phyloP scores from a whole-genome alignment of 768 basidiomycete genomes.

The Termitomyces sp. region DNA sequence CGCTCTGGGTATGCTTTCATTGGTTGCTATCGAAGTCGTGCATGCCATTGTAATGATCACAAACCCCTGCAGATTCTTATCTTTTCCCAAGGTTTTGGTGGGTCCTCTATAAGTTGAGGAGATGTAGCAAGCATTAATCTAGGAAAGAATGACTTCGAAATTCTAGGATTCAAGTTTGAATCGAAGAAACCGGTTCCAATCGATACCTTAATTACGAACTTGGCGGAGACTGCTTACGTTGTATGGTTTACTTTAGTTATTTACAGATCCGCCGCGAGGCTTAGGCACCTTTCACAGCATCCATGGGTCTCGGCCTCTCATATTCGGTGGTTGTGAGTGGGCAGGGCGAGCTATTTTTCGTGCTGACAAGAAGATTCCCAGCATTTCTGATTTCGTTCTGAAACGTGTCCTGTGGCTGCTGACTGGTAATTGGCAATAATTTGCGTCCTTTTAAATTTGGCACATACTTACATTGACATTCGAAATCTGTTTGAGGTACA shows the following conservation, averaged over 20 bases:
- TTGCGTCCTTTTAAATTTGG: slow-evolving; percentile 17
- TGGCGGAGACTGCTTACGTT: slow-evolving; percentile 51
- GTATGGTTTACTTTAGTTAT: slow-evolving; percentile 22
- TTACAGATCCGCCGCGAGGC: not conserved
- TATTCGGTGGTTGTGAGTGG: slow-evolving; percentile 53
- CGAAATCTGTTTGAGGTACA: slow-evolving; percentile 34
- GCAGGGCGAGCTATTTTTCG: not conserved
- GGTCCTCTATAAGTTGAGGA: slow-evolving; percentile 3
- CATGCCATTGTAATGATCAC: not conserved
- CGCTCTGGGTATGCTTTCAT: slow-evolving; percentile 37
- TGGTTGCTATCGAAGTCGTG: not conserved
- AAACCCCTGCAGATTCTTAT: slow-evolving; percentile 39
- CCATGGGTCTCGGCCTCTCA: slow-evolving; percentile 56
- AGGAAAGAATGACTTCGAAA: slow-evolving; percentile 47
- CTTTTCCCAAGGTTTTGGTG: slow-evolving; percentile 55
- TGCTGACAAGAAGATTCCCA: slow-evolving; percentile 6
- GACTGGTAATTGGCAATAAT: slow-evolving; percentile 33
- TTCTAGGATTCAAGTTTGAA: slow-evolving; percentile 46
- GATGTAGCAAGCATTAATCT: not conserved
- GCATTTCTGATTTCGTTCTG: slow-evolving; percentile 54
- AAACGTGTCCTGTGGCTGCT: slow-evolving; percentile 58
- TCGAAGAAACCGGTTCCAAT: slow-evolving; percentile 38
- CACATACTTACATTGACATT: slow-evolving; percentile 23
- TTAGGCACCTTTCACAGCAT: slow-evolving; percentile 30
- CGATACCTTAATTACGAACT: slow-evolving; percentile 52